Conservation (phyloP, 2,329 filamentous ascomycete genomes). For the Gnomoniopsis smithogilvyi region DNA sequence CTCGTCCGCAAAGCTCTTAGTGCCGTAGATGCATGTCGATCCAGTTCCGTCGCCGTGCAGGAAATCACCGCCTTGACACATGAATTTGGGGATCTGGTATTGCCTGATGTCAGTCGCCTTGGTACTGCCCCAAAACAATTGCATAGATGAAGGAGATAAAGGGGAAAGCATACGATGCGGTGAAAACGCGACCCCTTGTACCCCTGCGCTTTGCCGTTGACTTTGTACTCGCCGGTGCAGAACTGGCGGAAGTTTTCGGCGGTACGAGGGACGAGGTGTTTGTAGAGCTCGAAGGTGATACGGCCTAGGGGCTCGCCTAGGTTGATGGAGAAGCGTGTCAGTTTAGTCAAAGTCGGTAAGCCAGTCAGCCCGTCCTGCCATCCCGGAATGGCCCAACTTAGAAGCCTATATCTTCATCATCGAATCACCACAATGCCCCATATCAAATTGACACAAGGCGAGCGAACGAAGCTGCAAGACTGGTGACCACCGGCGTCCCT, state of each 20-base stretch:
- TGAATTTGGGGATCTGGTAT: slow-evolving; percentile 83
- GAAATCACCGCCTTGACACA: slow-evolving; percentile 97
- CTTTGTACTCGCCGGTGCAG: slow-evolving; percentile 90
- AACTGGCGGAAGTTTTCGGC: slow-evolving; percentile 97
- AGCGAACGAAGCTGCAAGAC: no score
- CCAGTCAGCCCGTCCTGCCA: background rate
- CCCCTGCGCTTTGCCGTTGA: slow-evolving; percentile 75
- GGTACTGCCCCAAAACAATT: no score
- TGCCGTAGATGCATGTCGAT: slow-evolving; percentile 83
- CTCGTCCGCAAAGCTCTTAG: slow-evolving; percentile 82
- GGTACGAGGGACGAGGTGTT: slow-evolving; percentile 78
- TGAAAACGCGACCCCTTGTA: slow-evolving; percentile 97
- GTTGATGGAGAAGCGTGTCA: background rate
- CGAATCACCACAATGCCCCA: background rate
- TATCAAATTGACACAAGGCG: background rate
- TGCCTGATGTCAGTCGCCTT: background rate
- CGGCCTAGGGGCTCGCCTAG: slow-evolving; percentile 81
- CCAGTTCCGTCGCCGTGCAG: slow-evolving; percentile 90
- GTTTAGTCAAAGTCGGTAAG: background rate
- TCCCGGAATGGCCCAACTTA: background rate
- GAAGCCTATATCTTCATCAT: background rate
- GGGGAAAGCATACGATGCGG: slow-evolving; percentile 65
- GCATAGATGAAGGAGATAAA: slow-evolving; percentile 3
- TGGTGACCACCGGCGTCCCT: no score
- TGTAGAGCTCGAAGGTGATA: slow-evolving; percentile 88